These are phyloP conservation scores for Akanthomyces lecanii DNA, from an alignment of 2,329 filamentous ascomycete species.

Conservation along the genomic window DNA sequence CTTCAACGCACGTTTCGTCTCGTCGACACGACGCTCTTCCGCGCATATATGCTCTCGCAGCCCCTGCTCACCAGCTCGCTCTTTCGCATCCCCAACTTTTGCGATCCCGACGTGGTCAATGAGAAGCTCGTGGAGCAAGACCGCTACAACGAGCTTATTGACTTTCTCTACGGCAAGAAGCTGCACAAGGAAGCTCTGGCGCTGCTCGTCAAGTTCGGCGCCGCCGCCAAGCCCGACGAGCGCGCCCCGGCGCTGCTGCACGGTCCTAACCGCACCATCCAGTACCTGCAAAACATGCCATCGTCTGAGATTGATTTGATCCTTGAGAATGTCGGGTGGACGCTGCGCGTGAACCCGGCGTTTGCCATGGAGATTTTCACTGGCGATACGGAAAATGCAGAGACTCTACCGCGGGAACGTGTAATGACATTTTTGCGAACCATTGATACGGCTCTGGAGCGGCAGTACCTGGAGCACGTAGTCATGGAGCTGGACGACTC, in stretches of 20 bases:
- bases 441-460: conserved; percentile 67
- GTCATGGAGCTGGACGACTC: conserved; percentile 81
- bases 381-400: conserved; percentile 90
- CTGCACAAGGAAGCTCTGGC: conserved; percentile 84
- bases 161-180: conserved; percentile 94
- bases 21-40: conserved; percentile 91
- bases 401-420: conserved; percentile 72
- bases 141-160: conserved; percentile 90
- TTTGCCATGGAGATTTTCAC: conserved; percentile 90
- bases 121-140: conserved; percentile 85
- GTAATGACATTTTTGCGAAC: conserved; percentile 70
- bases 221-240: conserved; percentile 47
- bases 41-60: conserved; percentile 88
- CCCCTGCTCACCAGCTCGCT: conserved; percentile 81
- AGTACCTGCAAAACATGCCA: conserved; percentile 84
- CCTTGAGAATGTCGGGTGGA: conserved; percentile 88
- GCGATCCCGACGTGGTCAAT: conserved; percentile 91
- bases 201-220: conserved; percentile 76
- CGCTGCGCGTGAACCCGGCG: conserved; percentile 65
- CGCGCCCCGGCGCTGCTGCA: conserved; percentile 54
- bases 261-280: conserved; percentile 78
- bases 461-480: conserved; percentile 84
- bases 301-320: conserved; percentile 87
- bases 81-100: conserved; percentile 95
- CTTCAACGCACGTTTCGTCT: conserved; percentile 73